These are phyloP conservation scores for Monilinia fructicola DNA, from an alignment of 2,329 filamentous ascomycete species.

Conservation along the genomic window DNA sequence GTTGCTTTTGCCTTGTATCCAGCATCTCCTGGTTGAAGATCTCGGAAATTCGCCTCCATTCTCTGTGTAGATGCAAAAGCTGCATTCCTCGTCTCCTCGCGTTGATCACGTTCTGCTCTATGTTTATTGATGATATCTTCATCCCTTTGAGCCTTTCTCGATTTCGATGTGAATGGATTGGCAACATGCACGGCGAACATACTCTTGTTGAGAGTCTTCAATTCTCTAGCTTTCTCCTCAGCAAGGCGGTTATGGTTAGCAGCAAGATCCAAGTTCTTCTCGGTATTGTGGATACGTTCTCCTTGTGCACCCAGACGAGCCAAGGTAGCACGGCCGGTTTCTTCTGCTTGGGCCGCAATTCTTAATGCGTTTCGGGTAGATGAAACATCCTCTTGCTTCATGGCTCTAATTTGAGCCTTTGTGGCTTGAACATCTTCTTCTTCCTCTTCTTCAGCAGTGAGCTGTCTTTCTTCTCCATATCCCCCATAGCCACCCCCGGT, in stretches of 20 bases:
- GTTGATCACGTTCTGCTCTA: constrained; percentile 62
- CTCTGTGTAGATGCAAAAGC: constrained; percentile 53
- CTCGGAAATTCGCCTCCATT: constrained; percentile 53
- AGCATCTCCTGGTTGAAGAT: constrained; percentile 42
- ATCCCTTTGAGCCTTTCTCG: constrained; percentile 63
- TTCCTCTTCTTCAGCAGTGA: constrained; percentile 76
- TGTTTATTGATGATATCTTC: constrained; percentile 68
- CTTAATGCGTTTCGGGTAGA: constrained; percentile 68
- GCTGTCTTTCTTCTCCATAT: constrained; percentile 68
- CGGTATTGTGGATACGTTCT: constrained; percentile 77
- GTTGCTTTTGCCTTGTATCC: constrained; percentile 36
- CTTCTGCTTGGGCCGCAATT: constrained; percentile 66
- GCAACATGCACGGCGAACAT: constrained; percentile 85
- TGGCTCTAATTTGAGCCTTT: constrained; percentile 70
- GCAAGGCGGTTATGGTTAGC: constrained; percentile 73
- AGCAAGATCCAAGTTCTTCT: constrained; percentile 78
- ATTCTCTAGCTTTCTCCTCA: constrained; percentile 75
- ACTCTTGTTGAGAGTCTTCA: constrained; percentile 82
- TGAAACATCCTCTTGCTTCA: constrained; percentile 77
- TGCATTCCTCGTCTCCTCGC: constrained; percentile 61
- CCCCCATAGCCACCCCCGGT: constrained; percentile 46
- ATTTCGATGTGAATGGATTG: constrained; percentile 74
- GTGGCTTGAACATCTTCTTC: constrained; percentile 70
- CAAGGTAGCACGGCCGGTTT: constrained; percentile 69
- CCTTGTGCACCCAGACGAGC: constrained; percentile 74